These are phyloP conservation scores for Penicillium oxalicum DNA, from an alignment of 2,329 filamentous ascomycete species.

Conservation along the genomic window DNA sequence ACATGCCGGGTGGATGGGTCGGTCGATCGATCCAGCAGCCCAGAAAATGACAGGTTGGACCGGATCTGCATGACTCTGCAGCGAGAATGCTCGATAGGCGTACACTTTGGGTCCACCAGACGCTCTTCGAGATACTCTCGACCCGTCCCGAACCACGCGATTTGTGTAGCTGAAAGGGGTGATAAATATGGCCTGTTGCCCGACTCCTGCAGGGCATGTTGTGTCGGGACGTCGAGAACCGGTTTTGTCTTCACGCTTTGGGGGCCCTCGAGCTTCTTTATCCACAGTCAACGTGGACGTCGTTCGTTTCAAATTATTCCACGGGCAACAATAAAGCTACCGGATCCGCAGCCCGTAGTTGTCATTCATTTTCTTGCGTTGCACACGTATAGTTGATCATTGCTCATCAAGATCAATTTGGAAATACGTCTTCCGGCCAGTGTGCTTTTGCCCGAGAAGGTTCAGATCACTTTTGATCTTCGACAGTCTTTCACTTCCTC, in stretches of 20 bases:
- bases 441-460: not conserved
- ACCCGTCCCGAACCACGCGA: conserved; percentile 13
- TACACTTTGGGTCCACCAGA: conserved; percentile 5
- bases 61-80: not conserved
- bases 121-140: conserved; percentile 6
- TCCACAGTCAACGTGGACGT: conserved; percentile 1
- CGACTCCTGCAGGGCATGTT: conserved; percentile 1
- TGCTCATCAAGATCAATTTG: too few relatives aligned
- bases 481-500: not conserved
- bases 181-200: conserved; percentile 15
- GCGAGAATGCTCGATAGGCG: conserved; percentile 11
- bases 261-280: not conserved
- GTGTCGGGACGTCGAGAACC: not conserved
- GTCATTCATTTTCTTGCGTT: not conserved
- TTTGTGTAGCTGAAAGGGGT: conserved; percentile 1
- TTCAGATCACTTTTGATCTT: conserved; percentile 1
- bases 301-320: too few relatives aligned
- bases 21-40: conserved; percentile 11
- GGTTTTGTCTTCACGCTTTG: not conserved
- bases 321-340: not conserved
- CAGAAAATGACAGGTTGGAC: conserved; percentile 13
- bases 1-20: conserved; percentile 16
- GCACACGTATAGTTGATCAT: too few relatives aligned
- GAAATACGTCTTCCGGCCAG: too few relatives aligned
- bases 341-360: not conserved